Base-by-base conservation (phyloP, 2,329 filamentous ascomycete species). In the Xylariales sp. region DNA sequence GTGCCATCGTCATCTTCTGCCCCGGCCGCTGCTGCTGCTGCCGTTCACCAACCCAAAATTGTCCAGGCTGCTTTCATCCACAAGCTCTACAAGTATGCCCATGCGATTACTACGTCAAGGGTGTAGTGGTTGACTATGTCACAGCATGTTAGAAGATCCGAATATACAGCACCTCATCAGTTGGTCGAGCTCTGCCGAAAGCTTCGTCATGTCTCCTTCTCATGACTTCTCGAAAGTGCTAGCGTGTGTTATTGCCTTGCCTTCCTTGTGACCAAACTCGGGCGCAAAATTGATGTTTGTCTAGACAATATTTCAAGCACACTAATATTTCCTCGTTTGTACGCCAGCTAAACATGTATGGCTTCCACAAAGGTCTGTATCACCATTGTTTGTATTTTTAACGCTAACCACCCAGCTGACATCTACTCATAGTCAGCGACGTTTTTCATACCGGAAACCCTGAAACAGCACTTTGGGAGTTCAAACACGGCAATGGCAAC, bases 311-410 rank as follows among this genome's bases (percentile, higher is more conserved):
- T 79, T 99, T 99, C 80, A 99, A 99, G 78, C 96, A 99, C 79
- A 99, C 95, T 74, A 99, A 99, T 78, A 97, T 98, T 69, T 98
- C 96, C 10, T 98, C 96, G 0, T 99, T 99, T 79, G 96, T 99
- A 57, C 90, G 96, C 56, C 96, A 99, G 82, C 83, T 99, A 58
- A 99, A 99, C 79, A 99, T 99, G 96, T 99, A 99, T 75, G 96
- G 96, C 6, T 99, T 99, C 80, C 96, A 99, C 79, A 99, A 99
- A 92, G 94, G 94, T 97, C 74, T 54, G 78, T 75, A 28, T 23
- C 36, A 16, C 16, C 30, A 7, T 58, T 28, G 23, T 28, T 60
- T 49, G 56, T 34, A 62, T 60, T 41, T 36, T 62, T 46, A 52
- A 59, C 68, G 41, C 30, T 34, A 50, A 28, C 69, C 72, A 60